Conservation (phyloP, 345 rosid species). For the Rubroshorea leprosula region DNA sequence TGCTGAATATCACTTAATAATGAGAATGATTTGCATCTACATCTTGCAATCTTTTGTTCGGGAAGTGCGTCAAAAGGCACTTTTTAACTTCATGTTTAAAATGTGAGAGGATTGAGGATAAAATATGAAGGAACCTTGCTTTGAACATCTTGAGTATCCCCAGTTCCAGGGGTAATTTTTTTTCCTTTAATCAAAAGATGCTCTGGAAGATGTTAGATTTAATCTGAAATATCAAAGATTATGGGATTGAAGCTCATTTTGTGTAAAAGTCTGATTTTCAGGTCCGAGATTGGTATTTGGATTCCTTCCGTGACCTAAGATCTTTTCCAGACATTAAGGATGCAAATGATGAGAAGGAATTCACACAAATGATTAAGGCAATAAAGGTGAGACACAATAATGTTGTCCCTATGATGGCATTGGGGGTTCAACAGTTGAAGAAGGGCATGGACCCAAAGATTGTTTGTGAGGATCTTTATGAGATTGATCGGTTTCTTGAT, state of each 20-base stretch:
- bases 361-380: constrained; percentile 92
- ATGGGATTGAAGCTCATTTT: background rate
- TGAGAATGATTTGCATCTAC: too few relatives aligned
- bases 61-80: background rate
- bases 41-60: background rate
- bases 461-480: constrained; percentile 54
- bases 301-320: constrained; percentile 88
- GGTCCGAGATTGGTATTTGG: constrained; percentile 99
- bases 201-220: constrained; percentile 3
- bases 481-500: constrained; percentile 91
- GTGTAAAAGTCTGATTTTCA: constrained; percentile 20
- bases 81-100: too few relatives aligned
- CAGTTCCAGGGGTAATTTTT: background rate
- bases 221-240: background rate
- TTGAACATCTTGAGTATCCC: background rate
- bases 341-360: constrained; percentile 57
- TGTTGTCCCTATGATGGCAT: constrained; percentile 95
- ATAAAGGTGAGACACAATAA: constrained; percentile 96
- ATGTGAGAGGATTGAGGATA: background rate
- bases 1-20: too few relatives aligned
- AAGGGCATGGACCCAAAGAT: constrained; percentile 53
- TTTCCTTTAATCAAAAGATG: background rate
- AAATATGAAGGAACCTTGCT: background rate
- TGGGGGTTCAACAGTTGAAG: constrained; percentile 94
- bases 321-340: constrained; percentile 82